Evolutionary conservation across 176 grass and related monocot species (phyloP), one percentile per base, ranked within the genome.

Genomic region (Phoenix roebelenii): DNA sequence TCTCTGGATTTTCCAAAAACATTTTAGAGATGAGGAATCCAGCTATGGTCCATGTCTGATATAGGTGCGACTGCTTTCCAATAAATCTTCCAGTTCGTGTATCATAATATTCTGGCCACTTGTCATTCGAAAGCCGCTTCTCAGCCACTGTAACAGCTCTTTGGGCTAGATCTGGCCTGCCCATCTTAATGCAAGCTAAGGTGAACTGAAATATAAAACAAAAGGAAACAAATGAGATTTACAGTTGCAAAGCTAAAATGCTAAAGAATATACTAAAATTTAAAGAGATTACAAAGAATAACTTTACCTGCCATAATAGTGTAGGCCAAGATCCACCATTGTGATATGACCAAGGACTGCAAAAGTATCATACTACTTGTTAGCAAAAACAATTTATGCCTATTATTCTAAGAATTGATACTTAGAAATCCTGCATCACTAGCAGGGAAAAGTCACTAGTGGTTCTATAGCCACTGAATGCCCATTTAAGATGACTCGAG

Each of bases 21-120:
- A 92, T 75, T 66, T 98, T 98, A 15, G 93, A 92, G 18, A 87
- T 80, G 64, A 89, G 63, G 60, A 86, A 81, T 26, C 71, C 63
- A 29, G 73, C 93, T 59, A 92, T 51, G 35, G 72, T 98, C 66
- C 93, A 63, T 26, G 63, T 85, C 66, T 81, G 59, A 22, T 83
- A 70, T 18, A 83, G 67, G n/a, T 81, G 81, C 16, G 93, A 92
- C 63, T 98, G 93, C 71, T 89, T 86, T 44, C 52, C 78, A 22
- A 85, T 69, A 32, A 98, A 98, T 60, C 79, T 84, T 44, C 87
- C 87, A 55, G 93, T 83, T 25, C 58, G 78, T 23, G 87, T 89
- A 72, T 98, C 93, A 7, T 98, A 98, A 50, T 98, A 98, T 15
- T 72, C 68, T 7, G 68, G 60, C 60, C 58, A 67, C 26, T 30